These are phyloP conservation scores for Aspergillus hancockii DNA, from an alignment of 495 filamentous ascomycete genomes.

Conservation along the genomic window DNA sequence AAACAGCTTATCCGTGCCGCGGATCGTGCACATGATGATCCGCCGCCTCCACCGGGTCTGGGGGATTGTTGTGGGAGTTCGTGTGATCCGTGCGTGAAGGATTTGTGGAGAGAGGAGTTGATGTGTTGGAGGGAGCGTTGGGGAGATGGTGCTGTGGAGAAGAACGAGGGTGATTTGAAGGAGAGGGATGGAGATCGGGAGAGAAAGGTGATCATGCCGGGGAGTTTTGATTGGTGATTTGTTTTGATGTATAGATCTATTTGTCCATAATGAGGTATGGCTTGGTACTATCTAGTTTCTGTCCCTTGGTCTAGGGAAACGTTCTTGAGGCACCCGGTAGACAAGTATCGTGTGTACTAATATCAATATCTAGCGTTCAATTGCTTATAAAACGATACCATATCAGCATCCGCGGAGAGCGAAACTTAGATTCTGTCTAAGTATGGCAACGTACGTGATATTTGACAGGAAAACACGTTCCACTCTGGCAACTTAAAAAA, in stretches of 20 bases:
- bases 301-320: not conserved
- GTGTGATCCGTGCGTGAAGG: conserved; percentile 45
- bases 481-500: too few species aligned
- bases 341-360: too few species aligned
- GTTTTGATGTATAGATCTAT: not conserved
- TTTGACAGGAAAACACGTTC: too few species aligned
- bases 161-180: conserved; percentile 2
- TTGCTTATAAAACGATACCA: too few species aligned
- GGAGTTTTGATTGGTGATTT: conserved; percentile 29
- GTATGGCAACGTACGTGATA: too few species aligned
- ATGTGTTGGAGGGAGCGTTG: conserved; percentile 42
- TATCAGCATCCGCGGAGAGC: not conserved
- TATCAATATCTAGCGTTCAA: too few species aligned
- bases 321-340: not conserved
- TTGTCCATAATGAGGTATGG: not conserved
- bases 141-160: conserved; percentile 31
- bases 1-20: conserved; percentile 44
- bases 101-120: conserved; percentile 43
- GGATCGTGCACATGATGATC: conserved; percentile 34
- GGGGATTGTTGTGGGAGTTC: conserved; percentile 45
- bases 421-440: too few species aligned
- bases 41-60: conserved; percentile 38
- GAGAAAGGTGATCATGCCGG: conserved; percentile 21
- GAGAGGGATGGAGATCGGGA: conserved; percentile 11
- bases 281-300: not conserved